Evolutionary conservation across 768 basidiomycete species (phyloP).

Genomic region (Lentinula edodes): DNA sequence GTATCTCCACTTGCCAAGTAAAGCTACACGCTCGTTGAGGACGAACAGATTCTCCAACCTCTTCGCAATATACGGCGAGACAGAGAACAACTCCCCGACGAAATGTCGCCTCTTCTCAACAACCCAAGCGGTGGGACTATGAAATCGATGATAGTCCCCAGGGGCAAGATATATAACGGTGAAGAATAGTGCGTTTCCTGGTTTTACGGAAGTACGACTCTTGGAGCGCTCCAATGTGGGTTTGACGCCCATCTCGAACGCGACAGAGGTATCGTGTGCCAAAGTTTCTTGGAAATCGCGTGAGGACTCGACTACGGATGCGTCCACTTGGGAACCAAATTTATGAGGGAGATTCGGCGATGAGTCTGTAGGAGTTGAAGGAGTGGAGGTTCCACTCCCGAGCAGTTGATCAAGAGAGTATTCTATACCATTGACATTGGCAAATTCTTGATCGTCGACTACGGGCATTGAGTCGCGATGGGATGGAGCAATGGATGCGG

Average conservation of each 20-base stretch:
- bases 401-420: conserved; percentile 91
- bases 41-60: conserved; percentile 91
- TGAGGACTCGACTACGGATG: conserved; percentile 61
- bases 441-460: conserved; percentile 87
- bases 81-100: conserved; percentile 93
- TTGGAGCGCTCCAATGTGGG: conserved; percentile 27
- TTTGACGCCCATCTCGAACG: conserved; percentile 61
- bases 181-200: conserved; percentile 86
- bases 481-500: conserved; percentile 34
- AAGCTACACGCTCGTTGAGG: conserved; percentile 94
- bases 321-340: conserved; percentile 67
- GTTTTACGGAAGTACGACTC: conserved; percentile 33
- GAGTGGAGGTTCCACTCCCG: conserved; percentile 44
- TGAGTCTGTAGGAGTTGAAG: conserved; percentile 29
- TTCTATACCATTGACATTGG: conserved; percentile 94
- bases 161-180: conserved; percentile 96
- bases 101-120: conserved; percentile 95
- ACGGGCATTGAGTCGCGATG: conserved; percentile 48
- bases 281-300: conserved; percentile 49
- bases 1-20: conserved; percentile 90
- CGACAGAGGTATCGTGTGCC: conserved; percentile 67
- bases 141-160: conserved; percentile 98
- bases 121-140: conserved; percentile 94
- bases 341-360: conserved; percentile 36
- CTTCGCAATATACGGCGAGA: conserved; percentile 93